A percentile compares a stretch with the other conserved stretches of the same genome.
Evolutionary conservation across 495 filamentous ascomycete species (phyloP).

Genomic region (Aspergillus diversus): DNA sequence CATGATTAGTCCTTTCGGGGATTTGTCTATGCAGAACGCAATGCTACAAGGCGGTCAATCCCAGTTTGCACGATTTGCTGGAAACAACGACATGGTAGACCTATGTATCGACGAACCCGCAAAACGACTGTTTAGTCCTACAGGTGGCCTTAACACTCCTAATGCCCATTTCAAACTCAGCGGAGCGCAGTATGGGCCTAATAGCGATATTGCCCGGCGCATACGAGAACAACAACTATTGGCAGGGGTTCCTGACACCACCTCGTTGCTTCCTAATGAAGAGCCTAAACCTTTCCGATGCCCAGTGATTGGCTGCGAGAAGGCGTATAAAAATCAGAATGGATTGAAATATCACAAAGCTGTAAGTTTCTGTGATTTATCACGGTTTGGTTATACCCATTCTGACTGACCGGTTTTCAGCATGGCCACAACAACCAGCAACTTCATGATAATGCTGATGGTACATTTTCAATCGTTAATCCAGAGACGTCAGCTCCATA

Average conservation of each 20-base stretch:
- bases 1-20: slow-evolving; percentile 55
- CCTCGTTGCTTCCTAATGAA: slow-evolving; percentile 55
- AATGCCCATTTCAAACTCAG: slow-evolving; percentile 71
- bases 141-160: slow-evolving; percentile 70
- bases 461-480: slow-evolving; percentile 97
- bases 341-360: slow-evolving; percentile 85
- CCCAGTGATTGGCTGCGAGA: slow-evolving; percentile 97
- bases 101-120: slow-evolving; percentile 94
- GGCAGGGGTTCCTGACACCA: slow-evolving; percentile 61
- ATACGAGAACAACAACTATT: slow-evolving; percentile 75
- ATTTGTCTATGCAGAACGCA: slow-evolving; percentile 59
- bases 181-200: slow-evolving; percentile 72
- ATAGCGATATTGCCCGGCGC: slow-evolving; percentile 72
- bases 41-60: slow-evolving; percentile 56
- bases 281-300: slow-evolving; percentile 97
- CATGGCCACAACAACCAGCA: slow-evolving; percentile 97
- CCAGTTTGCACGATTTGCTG: slow-evolving; percentile 48
- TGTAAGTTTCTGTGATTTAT: slow-evolving; percentile 50
- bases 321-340: slow-evolving; percentile 99
- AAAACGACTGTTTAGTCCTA: slow-evolving; percentile 87
- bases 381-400: neutral
- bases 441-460: slow-evolving; percentile 91
- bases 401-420: slow-evolving; percentile 38
- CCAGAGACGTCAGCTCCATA: slow-evolving; percentile 92
- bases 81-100: slow-evolving; percentile 63